Conservation (phyloP, 225 moss, liverwort and hornwort genomes). For the Straminergon stramineum region DNA sequence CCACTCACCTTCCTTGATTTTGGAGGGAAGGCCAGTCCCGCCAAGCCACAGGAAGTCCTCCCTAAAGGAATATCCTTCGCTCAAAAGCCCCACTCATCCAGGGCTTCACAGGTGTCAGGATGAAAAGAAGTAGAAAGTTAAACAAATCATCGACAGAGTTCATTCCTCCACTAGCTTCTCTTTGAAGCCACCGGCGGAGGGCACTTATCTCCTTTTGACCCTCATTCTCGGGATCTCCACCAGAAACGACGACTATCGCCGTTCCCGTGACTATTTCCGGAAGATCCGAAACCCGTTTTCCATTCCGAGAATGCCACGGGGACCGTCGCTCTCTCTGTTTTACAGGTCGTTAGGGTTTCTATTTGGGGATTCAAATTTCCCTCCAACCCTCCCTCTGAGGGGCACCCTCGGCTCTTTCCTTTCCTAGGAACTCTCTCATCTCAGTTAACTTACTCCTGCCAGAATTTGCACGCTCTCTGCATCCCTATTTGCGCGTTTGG, state of each 20-base stretch:
- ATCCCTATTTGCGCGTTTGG: background rate
- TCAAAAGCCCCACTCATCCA: background rate
- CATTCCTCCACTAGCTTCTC: background rate
- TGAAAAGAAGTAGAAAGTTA: background rate
- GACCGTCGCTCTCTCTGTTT: too few species aligned
- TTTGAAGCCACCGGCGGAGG: background rate
- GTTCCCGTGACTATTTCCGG: background rate
- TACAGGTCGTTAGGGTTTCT: background rate
- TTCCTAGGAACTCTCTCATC: background rate
- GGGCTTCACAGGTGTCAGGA: background rate
- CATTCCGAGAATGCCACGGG: background rate
- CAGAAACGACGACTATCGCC: background rate
- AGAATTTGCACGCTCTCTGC: background rate
- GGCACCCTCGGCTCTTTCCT: fast-evolving
- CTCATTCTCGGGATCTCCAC: background rate
- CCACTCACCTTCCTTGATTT: background rate
- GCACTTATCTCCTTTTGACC: background rate
- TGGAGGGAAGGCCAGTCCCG: too few species aligned
- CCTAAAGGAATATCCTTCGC: background rate
- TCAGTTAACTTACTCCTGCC: too few species aligned
- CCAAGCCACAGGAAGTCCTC: background rate
- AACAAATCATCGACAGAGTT: background rate
- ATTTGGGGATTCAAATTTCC: conserved; percentile 11
- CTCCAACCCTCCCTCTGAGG: background rate
- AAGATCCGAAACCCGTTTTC: background rate